Evolutionary conservation across 495 filamentous ascomycete genomes (phyloP), one percentile per base, ranked within the genome.

Genomic region (Parmelia sp.): DNA sequence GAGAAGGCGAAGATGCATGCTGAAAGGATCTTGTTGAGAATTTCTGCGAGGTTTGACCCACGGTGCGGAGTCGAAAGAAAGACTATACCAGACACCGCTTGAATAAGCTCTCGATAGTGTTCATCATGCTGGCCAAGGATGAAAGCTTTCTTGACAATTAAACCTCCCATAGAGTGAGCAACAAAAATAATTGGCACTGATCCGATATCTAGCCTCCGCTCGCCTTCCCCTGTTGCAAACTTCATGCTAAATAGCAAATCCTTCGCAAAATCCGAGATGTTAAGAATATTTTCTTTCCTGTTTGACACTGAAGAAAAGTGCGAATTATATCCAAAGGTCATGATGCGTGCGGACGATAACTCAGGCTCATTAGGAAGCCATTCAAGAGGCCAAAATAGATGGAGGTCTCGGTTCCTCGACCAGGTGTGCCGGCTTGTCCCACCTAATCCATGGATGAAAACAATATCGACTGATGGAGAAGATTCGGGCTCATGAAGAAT

Each of bases 11-110:
- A 57, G n/a, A 74, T 60, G 21, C 65, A 63, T 0, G 64, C 60
- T 29, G 65, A 65, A 23, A 75, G 60, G 17, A 74, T 71, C 39
- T 66, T 69, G 55, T 75, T 77, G 8, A 81, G 66, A 0, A 65
- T 68, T 31, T 76, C 65, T 0, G 79, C 79, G 10, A 76, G 59
- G 53, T 75, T 66, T 4, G 77, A 74, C 36, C 80, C 80, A 14
- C 78, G 70, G 65, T 82, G 79, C 1, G 79, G 80, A 1, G 79
- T 82, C 11, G 75, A 71, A 5, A 82, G 66, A 62, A 82, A 82
- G 4, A 77, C 58, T 42, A 81, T 77, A 11, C 73, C 72, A 0
- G 64, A 69, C 1, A 76, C 66, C 2, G 66, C 67, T 14, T 69
- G 64, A 56, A 74, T 70, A 25, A 81, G 74, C 21, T 60, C 56